phyloP scores from a whole-genome alignment of 345 rosid genomes.

The Gossypium herbaceum region DNA sequence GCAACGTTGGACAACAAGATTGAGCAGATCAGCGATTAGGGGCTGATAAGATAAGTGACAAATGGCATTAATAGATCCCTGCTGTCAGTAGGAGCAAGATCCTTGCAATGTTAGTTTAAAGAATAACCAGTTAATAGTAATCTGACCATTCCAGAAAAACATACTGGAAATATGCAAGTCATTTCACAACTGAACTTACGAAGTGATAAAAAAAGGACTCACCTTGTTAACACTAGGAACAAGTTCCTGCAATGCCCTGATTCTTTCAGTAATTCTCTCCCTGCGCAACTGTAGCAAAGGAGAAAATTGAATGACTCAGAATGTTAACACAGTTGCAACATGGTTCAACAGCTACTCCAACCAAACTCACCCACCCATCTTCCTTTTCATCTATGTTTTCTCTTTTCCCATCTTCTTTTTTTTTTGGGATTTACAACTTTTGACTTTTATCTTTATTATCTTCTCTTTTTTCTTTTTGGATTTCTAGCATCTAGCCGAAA shows the following conservation, averaged over 20 bases:
- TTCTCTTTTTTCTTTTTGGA: too few relatives aligned
- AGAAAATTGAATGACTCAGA: neutral
- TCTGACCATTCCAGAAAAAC: neutral
- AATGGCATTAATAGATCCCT: neutral
- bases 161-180: neutral
- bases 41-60: neutral
- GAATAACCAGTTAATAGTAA: neutral
- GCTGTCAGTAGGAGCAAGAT: neutral
- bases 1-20: neutral
- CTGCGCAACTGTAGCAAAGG: conserved; percentile 69
- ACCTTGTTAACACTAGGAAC: conserved; percentile 99
- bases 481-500: neutral
- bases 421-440: neutral
- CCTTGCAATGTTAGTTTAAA: neutral
- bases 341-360: neutral
- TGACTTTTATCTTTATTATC: neutral
- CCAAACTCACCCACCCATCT: neutral
- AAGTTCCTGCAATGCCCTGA: conserved; percentile 93
- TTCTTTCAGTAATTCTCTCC: conserved; percentile 96
- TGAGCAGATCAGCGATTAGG: neutral
- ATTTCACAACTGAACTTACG: conserved; percentile 2
- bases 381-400: neutral
- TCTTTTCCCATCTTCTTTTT: neutral
- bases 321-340: neutral
- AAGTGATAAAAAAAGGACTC: conserved; percentile 16